These are phyloP conservation scores for Saccharomycopsis vini DNA, from an alignment of 805 yeast species.

Conservation along the genomic window DNA sequence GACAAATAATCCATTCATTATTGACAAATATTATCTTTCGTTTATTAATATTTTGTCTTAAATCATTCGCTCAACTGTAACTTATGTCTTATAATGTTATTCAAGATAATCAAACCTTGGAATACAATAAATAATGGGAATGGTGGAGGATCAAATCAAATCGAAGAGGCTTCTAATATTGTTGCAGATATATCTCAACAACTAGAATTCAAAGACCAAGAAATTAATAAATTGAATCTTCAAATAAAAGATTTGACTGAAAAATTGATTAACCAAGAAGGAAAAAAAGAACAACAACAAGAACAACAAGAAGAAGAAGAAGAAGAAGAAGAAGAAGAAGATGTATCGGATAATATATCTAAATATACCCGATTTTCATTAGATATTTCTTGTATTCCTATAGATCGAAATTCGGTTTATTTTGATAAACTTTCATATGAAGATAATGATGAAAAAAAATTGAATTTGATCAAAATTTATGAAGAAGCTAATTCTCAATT, in stretches of 20 bases:
- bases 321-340: too few species aligned
- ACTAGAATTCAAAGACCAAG: not conserved
- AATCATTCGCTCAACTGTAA: too few species aligned
- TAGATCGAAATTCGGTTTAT: not conserved
- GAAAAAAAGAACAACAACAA: not conserved
- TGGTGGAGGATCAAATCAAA: not conserved
- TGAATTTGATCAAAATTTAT: conserved; percentile 9
- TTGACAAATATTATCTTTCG: too few species aligned
- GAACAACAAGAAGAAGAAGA: too few species aligned
- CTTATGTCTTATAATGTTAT: too few species aligned
- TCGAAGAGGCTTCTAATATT: not conserved
- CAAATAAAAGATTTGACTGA: not conserved
- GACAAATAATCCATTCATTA: too few species aligned
- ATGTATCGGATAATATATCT: too few species aligned
- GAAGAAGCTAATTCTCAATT: conserved; percentile 16
- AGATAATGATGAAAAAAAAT: not conserved
- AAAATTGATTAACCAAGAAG: not conserved
- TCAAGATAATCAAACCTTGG: too few species aligned
- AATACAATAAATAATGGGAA: too few species aligned
- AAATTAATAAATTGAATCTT: not conserved
- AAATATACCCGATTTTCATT: not conserved
- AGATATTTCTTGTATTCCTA: not conserved
- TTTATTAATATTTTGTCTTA: too few species aligned
- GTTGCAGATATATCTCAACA: conserved; percentile 4
- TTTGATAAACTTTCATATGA: not conserved